phyloP scores from a whole-genome alignment of 1,284 basidiomycete species.

The Boletus subluridellus region DNA sequence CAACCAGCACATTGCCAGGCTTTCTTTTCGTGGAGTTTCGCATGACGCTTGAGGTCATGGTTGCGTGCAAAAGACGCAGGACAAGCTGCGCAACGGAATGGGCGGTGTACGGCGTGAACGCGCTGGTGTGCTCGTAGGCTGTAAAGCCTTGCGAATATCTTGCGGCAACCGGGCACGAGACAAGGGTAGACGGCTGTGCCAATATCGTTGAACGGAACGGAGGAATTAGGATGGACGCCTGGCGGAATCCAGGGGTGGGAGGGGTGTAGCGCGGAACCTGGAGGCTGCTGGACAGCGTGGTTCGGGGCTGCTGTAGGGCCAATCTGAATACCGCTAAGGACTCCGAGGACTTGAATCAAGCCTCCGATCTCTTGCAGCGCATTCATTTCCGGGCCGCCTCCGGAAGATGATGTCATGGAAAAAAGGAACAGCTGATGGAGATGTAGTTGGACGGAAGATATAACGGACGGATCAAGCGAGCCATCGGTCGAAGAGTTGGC shows the following conservation, averaged over 20 bases:
- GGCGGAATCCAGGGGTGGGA: slow-evolving; percentile 35
- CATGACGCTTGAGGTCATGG: slow-evolving; percentile 72
- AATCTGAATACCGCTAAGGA: slow-evolving; percentile 69
- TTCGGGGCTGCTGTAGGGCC: slow-evolving; percentile 41
- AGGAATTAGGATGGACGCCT: slow-evolving; percentile 22
- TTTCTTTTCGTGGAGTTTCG: slow-evolving; percentile 61
- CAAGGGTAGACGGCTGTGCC: slow-evolving; percentile 75
- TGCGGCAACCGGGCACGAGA: slow-evolving; percentile 54
- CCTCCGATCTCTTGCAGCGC: slow-evolving; percentile 68
- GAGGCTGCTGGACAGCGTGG: slow-evolving; percentile 12
- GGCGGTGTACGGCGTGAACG: slow-evolving; percentile 57
- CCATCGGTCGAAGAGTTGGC: slow-evolving; percentile 35
- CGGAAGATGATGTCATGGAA: slow-evolving; percentile 61
- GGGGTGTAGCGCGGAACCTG: slow-evolving; percentile 25
- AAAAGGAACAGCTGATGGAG: slow-evolving; percentile 74
- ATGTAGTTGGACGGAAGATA: slow-evolving; percentile 62
- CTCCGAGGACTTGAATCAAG: slow-evolving; percentile 72
- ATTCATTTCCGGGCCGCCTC: slow-evolving; percentile 50
- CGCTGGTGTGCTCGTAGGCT: slow-evolving; percentile 66
- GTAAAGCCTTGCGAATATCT: slow-evolving; percentile 63
- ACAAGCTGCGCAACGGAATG: slow-evolving; percentile 58
- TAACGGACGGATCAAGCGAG: slow-evolving; percentile 50
- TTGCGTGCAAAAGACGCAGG: slow-evolving; percentile 71
- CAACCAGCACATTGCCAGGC: slow-evolving; percentile 71
- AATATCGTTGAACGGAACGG: slow-evolving; percentile 46